A percentile compares a stretch with the other conserved stretches of the same genome.
Evolutionary conservation across 352 stramenopile species (phyloP).

Genomic region (Phytophthora capsici): DNA sequence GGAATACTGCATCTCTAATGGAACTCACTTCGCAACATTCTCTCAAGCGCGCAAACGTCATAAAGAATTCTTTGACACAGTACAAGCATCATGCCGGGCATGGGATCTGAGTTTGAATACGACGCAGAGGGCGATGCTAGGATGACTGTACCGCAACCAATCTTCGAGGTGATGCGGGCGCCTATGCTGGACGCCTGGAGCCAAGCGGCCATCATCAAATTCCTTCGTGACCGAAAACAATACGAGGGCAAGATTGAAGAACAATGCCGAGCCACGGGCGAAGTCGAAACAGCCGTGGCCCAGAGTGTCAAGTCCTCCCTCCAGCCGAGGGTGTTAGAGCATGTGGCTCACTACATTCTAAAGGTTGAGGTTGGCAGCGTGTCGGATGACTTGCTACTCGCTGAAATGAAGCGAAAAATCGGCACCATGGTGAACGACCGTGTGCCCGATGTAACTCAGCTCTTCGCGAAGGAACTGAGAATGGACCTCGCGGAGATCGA

Average conservation of each 20-base stretch:
- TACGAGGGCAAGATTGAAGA: neutral
- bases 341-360: slow-evolving; percentile 27
- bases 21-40: too few species aligned
- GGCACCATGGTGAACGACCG: slow-evolving; percentile 6
- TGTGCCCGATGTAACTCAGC: neutral
- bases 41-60: too few species aligned
- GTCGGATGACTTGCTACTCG: slow-evolving; percentile 13
- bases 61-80: slow-evolving; percentile 4
- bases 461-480: slow-evolving; percentile 3
- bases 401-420: slow-evolving; percentile 18
- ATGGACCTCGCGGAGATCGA: slow-evolving; percentile 21
- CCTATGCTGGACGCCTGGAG: neutral
- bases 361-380: slow-evolving; percentile 14
- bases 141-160: neutral
- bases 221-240: neutral
- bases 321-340: neutral
- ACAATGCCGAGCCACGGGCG: neutral
- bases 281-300: neutral
- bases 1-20: too few species aligned
- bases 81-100: slow-evolving; percentile 2
- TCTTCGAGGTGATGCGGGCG: neutral
- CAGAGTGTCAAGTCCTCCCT: neutral
- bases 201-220: neutral
- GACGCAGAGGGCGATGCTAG: neutral
- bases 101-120: neutral